Evolutionary conservation across 192 early-diverging fungal species (phyloP).

Genomic region (Podila minutissima): DNA sequence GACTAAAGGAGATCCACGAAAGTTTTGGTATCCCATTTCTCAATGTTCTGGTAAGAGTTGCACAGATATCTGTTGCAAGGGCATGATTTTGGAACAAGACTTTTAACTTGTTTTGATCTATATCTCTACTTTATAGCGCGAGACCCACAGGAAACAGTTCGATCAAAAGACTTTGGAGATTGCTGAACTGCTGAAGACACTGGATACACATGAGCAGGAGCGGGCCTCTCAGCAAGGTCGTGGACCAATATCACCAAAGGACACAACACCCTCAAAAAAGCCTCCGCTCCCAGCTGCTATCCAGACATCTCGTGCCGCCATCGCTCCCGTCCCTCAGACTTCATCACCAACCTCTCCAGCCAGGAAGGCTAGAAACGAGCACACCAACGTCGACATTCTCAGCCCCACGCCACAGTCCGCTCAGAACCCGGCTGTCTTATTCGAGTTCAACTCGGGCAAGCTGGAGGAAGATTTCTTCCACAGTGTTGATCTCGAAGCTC

Average conservation of each 20-base stretch:
- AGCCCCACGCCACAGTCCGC: constrained; percentile 30
- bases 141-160: constrained; percentile 63
- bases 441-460: constrained; percentile 58
- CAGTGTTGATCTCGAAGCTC: constrained; percentile 10
- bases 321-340: constrained; percentile 21
- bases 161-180: constrained; percentile 63
- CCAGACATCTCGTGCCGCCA: constrained; percentile 15
- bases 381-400: constrained; percentile 44
- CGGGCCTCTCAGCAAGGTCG: constrained; percentile 1
- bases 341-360: constrained; percentile 25
- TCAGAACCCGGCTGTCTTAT: constrained; percentile 37
- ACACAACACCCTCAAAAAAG: constrained; percentile 5
- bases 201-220: constrained; percentile 37
- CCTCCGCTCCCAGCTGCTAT: constrained; percentile 22
- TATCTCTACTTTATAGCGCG: constrained; percentile 43
- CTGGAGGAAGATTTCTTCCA: constrained; percentile 64
- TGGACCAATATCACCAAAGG: constrained; percentile 2
- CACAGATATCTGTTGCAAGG: neutral
- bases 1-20: constrained; percentile 63
- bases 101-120: neutral
- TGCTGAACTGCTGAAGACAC: constrained; percentile 46
- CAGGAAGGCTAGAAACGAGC: constrained; percentile 38
- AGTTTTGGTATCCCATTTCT: constrained; percentile 67
- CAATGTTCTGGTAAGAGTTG: constrained; percentile 57
- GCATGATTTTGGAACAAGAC: neutral